Percentiles rank a stretch among this genome's conserved stretches.
Evolutionary conservation across 2,329 filamentous ascomycete genomes (phyloP).

Genomic region (Fusarium sp.): DNA sequence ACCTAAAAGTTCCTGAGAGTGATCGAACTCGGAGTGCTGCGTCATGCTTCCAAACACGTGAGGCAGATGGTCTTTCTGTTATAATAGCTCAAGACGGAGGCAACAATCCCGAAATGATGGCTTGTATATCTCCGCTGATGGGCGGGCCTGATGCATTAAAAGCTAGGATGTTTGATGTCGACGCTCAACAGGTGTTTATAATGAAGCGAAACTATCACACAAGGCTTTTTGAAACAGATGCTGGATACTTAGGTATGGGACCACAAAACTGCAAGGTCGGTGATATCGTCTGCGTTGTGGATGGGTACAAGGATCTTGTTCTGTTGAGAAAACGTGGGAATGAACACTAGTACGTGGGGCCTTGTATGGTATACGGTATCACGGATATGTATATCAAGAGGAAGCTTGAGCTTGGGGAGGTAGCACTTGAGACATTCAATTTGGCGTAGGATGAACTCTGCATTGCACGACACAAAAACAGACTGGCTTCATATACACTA

Average conservation of each 20-base stretch:
- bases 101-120: background rate
- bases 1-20: background rate
- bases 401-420: background rate
- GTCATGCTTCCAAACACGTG: background rate
- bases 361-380: background rate
- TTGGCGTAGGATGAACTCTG: background rate
- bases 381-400: constrained; percentile 3
- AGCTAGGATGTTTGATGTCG: background rate
- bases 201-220: constrained; percentile 2
- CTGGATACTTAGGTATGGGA: background rate
- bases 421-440: background rate
- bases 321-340: background rate
- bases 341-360: background rate
- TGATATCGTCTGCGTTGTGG: background rate
- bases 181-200: background rate
- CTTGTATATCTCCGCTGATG: background rate
- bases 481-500: rapidly evolving
- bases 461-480: no score
- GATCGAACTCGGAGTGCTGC: background rate
- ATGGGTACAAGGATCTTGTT: constrained; percentile 2
- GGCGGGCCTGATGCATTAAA: background rate
- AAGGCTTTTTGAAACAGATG: background rate
- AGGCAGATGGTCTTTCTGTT: background rate
- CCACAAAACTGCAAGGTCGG: background rate
- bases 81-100: background rate